Conservation (phyloP, 2,329 filamentous ascomycete genomes). For the Shiraia sp. region DNA sequence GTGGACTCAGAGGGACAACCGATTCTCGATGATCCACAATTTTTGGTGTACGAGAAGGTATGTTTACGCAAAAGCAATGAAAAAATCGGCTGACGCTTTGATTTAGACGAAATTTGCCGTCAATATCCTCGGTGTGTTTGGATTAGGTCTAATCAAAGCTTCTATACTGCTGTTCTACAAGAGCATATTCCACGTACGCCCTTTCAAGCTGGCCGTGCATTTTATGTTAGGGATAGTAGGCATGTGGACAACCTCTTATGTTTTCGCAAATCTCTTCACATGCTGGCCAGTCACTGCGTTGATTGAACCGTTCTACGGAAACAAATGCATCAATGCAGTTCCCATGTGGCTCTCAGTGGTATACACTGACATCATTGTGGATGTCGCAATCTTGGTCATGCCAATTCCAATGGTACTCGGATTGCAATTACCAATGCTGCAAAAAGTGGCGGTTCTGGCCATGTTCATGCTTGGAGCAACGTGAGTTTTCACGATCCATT, state of each 20-base stretch:
- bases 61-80: background rate
- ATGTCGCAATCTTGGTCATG: conserved; percentile 8
- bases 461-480: conserved; percentile 9
- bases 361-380: conserved; percentile 6
- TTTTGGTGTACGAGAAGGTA: conserved; percentile 8
- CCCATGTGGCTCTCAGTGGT: conserved; percentile 9
- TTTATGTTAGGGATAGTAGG: conserved; percentile 9
- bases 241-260: conserved; percentile 13
- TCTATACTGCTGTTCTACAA: conserved; percentile 25
- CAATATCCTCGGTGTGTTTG: conserved; percentile 14
- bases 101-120: conserved; percentile 16
- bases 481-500: conserved; percentile 1
- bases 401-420: conserved; percentile 10
- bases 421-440: conserved; percentile 3
- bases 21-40: conserved; percentile 8
- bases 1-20: conserved; percentile 6
- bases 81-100: background rate
- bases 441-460: conserved; percentile 7
- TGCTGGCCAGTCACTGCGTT: conserved; percentile 16
- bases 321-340: conserved; percentile 7
- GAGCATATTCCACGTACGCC: conserved; percentile 14
- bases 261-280: conserved; percentile 12
- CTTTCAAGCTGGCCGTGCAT: conserved; percentile 11
- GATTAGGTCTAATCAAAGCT: conserved; percentile 19
- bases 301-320: conserved; percentile 15